Percentiles rank a stretch among this genome's conserved stretches.
phyloP scores from a whole-genome alignment of 148 eudicot species.

The Rhododendron henanense region DNA sequence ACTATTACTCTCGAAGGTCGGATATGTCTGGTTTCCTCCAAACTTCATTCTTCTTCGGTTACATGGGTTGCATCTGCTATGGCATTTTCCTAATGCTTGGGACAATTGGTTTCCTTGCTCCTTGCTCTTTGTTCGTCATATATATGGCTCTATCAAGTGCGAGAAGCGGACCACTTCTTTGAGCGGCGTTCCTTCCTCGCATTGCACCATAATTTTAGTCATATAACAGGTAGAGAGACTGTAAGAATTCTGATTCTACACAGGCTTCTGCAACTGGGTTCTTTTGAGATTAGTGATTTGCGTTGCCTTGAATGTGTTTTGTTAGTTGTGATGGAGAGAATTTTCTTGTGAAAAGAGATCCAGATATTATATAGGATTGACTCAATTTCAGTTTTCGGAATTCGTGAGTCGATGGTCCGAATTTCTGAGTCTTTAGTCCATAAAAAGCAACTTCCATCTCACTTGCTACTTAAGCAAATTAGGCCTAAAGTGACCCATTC shows the following conservation, averaged over 20 bases:
- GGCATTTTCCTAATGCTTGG: conserved; percentile 40
- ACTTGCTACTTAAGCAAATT: background rate
- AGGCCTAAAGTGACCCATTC: background rate
- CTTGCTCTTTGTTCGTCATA: conserved; percentile 31
- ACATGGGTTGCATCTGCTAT: conserved; percentile 25
- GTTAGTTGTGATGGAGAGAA: background rate
- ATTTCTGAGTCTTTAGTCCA: background rate
- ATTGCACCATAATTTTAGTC: background rate
- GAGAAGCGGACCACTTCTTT: conserved; percentile 13
- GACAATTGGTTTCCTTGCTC: conserved; percentile 34
- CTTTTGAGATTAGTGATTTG: background rate
- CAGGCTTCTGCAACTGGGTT: background rate
- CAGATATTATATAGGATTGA: too few species aligned
- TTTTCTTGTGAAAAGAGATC: background rate
- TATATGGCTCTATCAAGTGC: conserved; percentile 27
- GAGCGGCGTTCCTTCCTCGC: background rate
- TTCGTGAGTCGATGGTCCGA: background rate
- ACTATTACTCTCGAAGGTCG: conserved; percentile 22
- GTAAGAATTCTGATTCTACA: background rate
- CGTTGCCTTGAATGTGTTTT: background rate
- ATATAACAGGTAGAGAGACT: background rate
- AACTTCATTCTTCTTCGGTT: conserved; percentile 16
- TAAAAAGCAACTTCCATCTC: background rate
- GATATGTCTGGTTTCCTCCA: conserved; percentile 37
- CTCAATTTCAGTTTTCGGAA: too few species aligned